Percentiles rank a stretch among this genome's conserved stretches.
phyloP scores from a whole-genome alignment of 208 protist species.

The Trypanosoma grayi region DNA sequence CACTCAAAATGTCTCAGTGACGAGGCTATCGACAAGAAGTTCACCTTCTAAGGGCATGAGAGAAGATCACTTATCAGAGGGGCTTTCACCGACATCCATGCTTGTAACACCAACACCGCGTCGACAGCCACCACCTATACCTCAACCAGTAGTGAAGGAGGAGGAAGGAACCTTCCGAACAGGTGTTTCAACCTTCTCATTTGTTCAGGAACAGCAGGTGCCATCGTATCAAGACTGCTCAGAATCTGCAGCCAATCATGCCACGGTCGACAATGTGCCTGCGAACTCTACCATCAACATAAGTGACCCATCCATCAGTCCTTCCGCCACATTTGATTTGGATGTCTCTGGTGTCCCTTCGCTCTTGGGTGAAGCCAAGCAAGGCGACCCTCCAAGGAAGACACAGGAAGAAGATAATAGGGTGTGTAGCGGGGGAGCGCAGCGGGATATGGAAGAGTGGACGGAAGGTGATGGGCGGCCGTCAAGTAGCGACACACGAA shows the following conservation, averaged over 20 bases:
- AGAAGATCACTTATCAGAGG: not conserved
- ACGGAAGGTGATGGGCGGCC: not conserved
- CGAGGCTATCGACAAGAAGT: not conserved
- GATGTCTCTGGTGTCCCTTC: not conserved
- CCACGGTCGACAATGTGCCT: not conserved
- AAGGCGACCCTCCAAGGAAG: not conserved
- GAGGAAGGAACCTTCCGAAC: not conserved
- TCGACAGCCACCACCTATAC: constrained; percentile 13
- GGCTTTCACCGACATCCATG: constrained; percentile 3
- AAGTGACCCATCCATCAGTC: constrained; percentile 19
- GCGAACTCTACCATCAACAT: constrained; percentile 20
- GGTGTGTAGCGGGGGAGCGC: not conserved
- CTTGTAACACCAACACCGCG: constrained; percentile 8
- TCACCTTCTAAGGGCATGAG: not conserved
- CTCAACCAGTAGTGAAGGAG: not conserved
- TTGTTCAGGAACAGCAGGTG: not conserved
- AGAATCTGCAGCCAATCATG: not conserved
- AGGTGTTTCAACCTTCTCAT: not conserved
- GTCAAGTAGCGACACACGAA: constrained; percentile 3
- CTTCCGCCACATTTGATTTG: constrained; percentile 3
- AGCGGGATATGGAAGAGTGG: constrained; percentile 6
- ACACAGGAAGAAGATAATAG: not conserved
- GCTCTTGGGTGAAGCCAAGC: not conserved
- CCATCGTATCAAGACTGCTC: not conserved
- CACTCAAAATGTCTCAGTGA: not conserved